Evolutionary conservation across 495 filamentous ascomycete species (phyloP), one percentile per base, ranked within the genome.

Genomic region (Hamigera avellanea): DNA sequence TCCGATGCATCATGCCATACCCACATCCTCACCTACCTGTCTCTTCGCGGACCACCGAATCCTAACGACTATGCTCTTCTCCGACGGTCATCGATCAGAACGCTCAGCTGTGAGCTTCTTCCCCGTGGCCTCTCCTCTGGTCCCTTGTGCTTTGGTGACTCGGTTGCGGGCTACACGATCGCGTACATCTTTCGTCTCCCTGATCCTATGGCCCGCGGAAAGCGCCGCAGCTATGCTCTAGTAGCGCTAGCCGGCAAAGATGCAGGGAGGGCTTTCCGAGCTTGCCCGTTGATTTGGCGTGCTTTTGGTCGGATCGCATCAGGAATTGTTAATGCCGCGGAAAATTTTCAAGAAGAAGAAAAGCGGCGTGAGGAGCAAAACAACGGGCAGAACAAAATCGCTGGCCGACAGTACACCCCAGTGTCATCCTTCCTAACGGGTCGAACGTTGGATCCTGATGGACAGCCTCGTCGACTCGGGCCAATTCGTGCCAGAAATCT

Each of bases 171-270:
- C 30, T 93, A 89, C 59, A 93, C 88, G 2, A 89, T 89, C 8
- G 88, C 88, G 39, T 93, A 84, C 55, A 81, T 93, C 48, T 95
- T 95, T 54, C 84, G 85, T 15, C 80, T 95, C 8, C 77, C 80
- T 13, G 88, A 95, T 53, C 72, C 86, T 14, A 80, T 87, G 60
- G 86, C 88, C 13, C 85, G 88, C 25, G 88, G 88, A 29, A 77
- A 83, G 42, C 75, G 81, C 45, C 78, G 88, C 40, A 80, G 83
- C 28, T 95, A 95, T 57, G 86, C 88, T 28, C 70, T 95, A 29
- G 65, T 95, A 32, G 85, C 83, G n/a, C 75, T 94, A 18, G 70
- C 66, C 13, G 70, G 73, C 7, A 69, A 84, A 47, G 82, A 82
- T 37, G 74, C 84, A 41, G 74, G 78, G 33, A 66, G 76, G 17